Base-by-base conservation (phyloP, 805 yeast species). In the Saccharomycopsis sp. region DNA sequence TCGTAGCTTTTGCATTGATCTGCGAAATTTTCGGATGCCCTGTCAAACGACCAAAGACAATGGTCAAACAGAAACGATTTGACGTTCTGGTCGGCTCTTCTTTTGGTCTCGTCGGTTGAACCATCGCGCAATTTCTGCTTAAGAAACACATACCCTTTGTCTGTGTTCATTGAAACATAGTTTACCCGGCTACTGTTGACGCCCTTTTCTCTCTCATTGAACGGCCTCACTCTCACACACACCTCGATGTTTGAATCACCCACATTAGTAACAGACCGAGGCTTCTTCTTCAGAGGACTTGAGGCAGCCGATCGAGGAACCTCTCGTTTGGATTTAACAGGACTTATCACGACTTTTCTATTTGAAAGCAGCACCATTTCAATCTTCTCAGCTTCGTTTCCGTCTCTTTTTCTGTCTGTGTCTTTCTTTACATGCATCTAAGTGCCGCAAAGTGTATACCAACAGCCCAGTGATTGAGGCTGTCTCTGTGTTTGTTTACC, bases 191-290 rank as follows among this genome's bases (percentile, higher is more conserved):
- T 41, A 59, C 38, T 12, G 12, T 17, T 17, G 5, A 12, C 19
- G 22, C 58, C 1, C 68, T 62, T n/a, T 68, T 68, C 23, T 60
- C 59, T 3, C 61, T 55, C 71, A 72, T 64, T 52, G 14, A 55
- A 38, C 0, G 86, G 85, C 55, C 86, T 68, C 2, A 81, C 83
- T 15, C 86, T 68, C 1, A 80, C 83, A n/a, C 76, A 66, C 1
- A 80, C 84, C 57, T 75, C 75, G 38, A 80, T 77, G 59, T 72
- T 75, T 35, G 67, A 55, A 3, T 15, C 54, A 2, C 29, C 38
- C 3, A 34, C 19, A 50, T 29, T 22, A 19, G 19, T 42, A 17
- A 22, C 5, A 12, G 12, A 5, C 12, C 38, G 5, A 7, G 22
- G 49, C 22, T 44, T 44, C 20, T 44, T 44, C 22, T 19, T 44